These are phyloP conservation scores for Jamesozyma gamospora DNA, from an alignment of 805 yeast species.

Conservation along the genomic window DNA sequence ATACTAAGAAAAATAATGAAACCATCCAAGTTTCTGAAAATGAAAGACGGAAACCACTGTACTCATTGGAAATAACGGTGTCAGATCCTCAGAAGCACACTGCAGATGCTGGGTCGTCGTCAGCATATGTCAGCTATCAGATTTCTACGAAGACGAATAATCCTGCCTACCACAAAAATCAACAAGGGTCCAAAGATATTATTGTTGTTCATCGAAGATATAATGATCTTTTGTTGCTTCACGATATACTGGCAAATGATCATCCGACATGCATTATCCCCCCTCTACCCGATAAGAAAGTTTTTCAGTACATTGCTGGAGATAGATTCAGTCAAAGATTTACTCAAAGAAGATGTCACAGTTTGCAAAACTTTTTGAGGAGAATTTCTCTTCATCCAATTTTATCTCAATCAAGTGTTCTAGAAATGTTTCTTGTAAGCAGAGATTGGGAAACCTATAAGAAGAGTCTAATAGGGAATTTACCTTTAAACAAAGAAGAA, in stretches of 20 bases:
- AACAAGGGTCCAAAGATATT: conserved; percentile 8
- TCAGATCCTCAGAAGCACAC: conserved; percentile 28
- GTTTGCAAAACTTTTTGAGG: conserved; percentile 64
- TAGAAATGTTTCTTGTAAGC: conserved; percentile 23
- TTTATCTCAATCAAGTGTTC: conserved; percentile 57
- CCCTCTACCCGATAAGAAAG: conserved; percentile 86
- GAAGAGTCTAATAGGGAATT: conserved; percentile 17
- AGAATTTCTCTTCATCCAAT: conserved; percentile 68
- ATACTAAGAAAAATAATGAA: too few species aligned
- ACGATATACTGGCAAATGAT: conserved; percentile 64
- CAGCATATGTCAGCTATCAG: conserved; percentile 26
- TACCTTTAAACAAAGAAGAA: conserved; percentile 41
- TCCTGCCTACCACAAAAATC: conserved; percentile 18
- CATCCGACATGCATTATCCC: conserved; percentile 83
- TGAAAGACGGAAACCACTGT: background rate
- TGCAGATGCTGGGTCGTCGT: conserved; percentile 18
- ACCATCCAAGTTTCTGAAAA: background rate
- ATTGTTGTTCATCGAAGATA: conserved; percentile 49
- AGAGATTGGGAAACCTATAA: conserved; percentile 29
- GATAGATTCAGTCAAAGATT: conserved; percentile 82
- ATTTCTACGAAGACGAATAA: conserved; percentile 26
- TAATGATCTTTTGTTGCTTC: conserved; percentile 75
- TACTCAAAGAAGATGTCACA: conserved; percentile 70
- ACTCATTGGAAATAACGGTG: conserved; percentile 18
- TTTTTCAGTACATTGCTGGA: conserved; percentile 86